Evolutionary conservation across 2,329 filamentous ascomycete species (phyloP).

Genomic region (Pestalotiopsis fici): DNA sequence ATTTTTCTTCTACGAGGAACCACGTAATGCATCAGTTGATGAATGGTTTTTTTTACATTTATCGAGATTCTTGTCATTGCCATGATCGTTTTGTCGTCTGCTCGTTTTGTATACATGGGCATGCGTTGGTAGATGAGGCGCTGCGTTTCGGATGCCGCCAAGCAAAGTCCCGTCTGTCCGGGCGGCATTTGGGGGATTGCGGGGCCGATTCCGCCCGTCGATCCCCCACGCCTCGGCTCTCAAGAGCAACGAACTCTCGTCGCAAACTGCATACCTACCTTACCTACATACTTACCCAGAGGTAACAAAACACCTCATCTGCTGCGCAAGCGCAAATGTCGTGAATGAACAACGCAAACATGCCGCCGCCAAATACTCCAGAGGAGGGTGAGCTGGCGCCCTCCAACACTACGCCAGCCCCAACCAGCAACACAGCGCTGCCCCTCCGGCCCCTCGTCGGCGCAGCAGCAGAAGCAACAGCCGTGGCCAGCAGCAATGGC

Average conservation of each 20-base stretch:
- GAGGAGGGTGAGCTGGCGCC: constrained; percentile 29
- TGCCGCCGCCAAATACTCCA: constrained; percentile 36
- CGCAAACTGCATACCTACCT: too few species aligned
- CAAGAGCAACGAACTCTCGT: neutral
- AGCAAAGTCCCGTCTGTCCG: neutral
- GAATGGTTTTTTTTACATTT: too few species aligned
- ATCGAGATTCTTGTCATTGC: too few species aligned
- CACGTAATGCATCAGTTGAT: too few species aligned
- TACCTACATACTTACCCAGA: too few species aligned
- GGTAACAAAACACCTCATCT: too few species aligned
- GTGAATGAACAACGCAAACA: constrained; percentile 13
- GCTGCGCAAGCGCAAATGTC: too few species aligned
- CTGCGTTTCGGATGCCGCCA: neutral
- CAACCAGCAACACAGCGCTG: constrained; percentile 15
- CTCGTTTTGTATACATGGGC: too few species aligned
- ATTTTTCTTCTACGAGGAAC: too few species aligned
- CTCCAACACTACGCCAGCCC: neutral
- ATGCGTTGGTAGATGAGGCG: neutral
- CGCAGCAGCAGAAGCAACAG: neutral
- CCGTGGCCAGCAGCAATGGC: too few species aligned
- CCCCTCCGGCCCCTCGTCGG: constrained; percentile 23
- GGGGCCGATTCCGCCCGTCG: neutral
- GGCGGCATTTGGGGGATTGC: neutral
- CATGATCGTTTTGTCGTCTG: too few species aligned
- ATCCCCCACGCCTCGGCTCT: neutral